phyloP scores from a whole-genome alignment of 2,329 filamentous ascomycete genomes.

The Leptographium flavum region DNA sequence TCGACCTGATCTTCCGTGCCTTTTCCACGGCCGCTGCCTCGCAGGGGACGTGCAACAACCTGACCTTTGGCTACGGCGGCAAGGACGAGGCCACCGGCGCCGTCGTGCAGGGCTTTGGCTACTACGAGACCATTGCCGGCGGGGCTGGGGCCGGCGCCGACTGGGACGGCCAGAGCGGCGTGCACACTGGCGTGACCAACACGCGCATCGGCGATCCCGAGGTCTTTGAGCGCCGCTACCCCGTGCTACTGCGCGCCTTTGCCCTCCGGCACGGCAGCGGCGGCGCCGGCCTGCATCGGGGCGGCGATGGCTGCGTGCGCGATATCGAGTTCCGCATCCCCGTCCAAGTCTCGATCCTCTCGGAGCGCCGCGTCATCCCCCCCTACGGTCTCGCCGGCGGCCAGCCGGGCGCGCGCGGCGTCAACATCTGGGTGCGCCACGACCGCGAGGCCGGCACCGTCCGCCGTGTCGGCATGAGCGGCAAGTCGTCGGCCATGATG shows the following conservation, averaged over 20 bases:
- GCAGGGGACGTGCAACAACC: slow-evolving; percentile 17
- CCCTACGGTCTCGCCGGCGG: slow-evolving; percentile 21
- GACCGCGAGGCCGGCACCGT: not conserved
- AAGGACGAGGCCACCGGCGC: not conserved
- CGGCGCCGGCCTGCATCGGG: slow-evolving; percentile 15
- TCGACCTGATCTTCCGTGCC: slow-evolving; percentile 18
- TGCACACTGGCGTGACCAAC: slow-evolving; percentile 15
- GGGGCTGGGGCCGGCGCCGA: slow-evolving; percentile 18
- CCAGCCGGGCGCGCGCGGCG: slow-evolving; percentile 7
- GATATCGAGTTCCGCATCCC: slow-evolving; percentile 18
- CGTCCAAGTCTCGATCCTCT: slow-evolving; percentile 21
- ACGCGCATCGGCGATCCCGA: slow-evolving; percentile 17
- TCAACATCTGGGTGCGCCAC: not conserved
- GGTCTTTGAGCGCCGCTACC: slow-evolving; percentile 20
- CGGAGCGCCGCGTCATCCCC: slow-evolving; percentile 18
- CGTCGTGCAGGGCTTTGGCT: slow-evolving; percentile 8
- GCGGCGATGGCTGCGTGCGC: slow-evolving; percentile 19
- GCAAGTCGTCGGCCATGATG: not conserved
- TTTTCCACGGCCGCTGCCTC: slow-evolving; percentile 13
- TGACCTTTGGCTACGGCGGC: slow-evolving; percentile 1
- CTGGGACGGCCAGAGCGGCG: slow-evolving; percentile 15
- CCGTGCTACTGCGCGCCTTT: slow-evolving; percentile 18
- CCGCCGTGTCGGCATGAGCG: not conserved
- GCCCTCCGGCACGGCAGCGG: slow-evolving; percentile 16
- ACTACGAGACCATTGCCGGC: slow-evolving; percentile 18